A percentile compares a stretch with the other conserved stretches of the same genome.
phyloP scores from a whole-genome alignment of 1,284 basidiomycete species.

The Entoloma clypeatum region DNA sequence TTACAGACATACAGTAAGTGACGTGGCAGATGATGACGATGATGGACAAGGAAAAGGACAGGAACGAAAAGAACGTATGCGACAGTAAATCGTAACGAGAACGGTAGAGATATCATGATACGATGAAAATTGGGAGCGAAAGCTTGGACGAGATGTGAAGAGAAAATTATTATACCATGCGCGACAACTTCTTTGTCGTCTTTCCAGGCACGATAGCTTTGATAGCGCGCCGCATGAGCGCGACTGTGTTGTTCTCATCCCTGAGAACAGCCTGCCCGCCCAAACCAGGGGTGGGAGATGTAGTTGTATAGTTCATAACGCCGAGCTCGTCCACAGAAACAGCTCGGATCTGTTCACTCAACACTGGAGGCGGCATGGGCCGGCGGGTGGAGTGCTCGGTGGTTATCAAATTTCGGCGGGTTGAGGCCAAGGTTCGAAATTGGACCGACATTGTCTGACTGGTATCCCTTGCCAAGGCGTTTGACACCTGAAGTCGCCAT shows the following conservation, averaged over 20 bases:
- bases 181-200: constrained; percentile 42
- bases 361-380: constrained; percentile 63
- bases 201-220: constrained; percentile 61
- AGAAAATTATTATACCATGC: constrained; percentile 26
- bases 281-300: constrained; percentile 21
- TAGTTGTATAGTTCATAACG: constrained; percentile 33
- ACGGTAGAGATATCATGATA: too few relatives aligned
- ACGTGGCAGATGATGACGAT: too few relatives aligned
- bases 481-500: constrained; percentile 75
- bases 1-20: too few relatives aligned
- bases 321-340: constrained; percentile 55
- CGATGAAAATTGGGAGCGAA: not conserved
- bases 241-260: constrained; percentile 49
- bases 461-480: constrained; percentile 70
- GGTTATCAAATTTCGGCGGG: constrained; percentile 34
- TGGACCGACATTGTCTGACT: constrained; percentile 55
- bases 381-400: constrained; percentile 44
- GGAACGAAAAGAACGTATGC: too few relatives aligned
- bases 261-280: constrained; percentile 27
- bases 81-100: too few relatives aligned
- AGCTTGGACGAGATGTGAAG: not conserved
- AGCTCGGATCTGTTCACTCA: constrained; percentile 46
- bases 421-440: constrained; percentile 26
- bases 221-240: constrained; percentile 60
- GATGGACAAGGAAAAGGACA: too few relatives aligned